Conservation (phyloP, 2,329 filamentous ascomycete genomes). For the Fusarium torulosum region DNA sequence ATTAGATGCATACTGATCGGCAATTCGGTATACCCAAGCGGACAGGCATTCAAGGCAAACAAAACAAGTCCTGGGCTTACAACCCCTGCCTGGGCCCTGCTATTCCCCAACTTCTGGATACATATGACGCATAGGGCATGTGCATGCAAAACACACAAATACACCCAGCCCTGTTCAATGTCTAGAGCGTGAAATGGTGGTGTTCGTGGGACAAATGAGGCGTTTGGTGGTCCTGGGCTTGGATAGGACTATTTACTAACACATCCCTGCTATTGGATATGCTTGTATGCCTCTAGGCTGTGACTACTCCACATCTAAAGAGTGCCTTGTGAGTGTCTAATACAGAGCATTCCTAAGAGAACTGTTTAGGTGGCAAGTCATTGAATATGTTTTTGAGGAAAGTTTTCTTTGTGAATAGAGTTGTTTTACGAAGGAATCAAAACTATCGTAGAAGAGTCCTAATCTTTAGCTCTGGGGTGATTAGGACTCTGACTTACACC, state of each 20-base stretch:
- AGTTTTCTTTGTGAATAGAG: not conserved
- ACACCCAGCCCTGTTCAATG: not conserved
- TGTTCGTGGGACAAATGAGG: conserved; percentile 30
- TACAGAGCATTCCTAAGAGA: not conserved
- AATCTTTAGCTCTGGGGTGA: not conserved
- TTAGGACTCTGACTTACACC: not conserved
- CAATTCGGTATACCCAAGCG: conserved; percentile 19
- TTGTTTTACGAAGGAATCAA: not conserved
- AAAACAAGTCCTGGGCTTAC: conserved; percentile 18
- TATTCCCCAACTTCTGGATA: conserved; percentile 17
- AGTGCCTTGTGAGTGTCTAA: conserved; percentile 27
- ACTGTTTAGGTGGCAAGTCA: not conserved
- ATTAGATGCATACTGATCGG: conserved; percentile 18
- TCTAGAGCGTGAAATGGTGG: conserved; percentile 16
- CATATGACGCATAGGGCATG: conserved; percentile 19
- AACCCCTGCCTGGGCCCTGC: conserved; percentile 7
- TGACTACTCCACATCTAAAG: conserved; percentile 25
- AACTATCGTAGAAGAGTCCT: not conserved
- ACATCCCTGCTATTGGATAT: conserved; percentile 24
- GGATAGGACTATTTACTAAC: conserved; percentile 22
- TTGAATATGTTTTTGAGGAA: not conserved
- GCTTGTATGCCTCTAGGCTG: conserved; percentile 7
- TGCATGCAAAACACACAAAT: conserved; percentile 3
- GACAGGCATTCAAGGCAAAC: not conserved
- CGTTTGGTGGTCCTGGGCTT: conserved; percentile 5